Evolutionary conservation across 805 yeast genomes (phyloP).

Genomic region (Saturnispora galanensis): DNA sequence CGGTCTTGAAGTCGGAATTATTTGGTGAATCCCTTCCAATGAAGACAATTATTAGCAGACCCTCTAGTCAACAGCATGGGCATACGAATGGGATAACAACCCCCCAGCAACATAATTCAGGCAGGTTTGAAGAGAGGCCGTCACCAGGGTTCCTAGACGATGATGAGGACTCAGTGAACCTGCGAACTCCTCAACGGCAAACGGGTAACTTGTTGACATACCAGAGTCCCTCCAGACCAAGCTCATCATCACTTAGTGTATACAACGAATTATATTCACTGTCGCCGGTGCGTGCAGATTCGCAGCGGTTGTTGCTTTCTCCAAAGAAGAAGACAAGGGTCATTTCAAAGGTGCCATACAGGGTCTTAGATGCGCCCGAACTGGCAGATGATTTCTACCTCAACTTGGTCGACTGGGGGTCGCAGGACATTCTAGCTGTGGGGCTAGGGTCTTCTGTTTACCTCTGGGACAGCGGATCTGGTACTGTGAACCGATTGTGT

Average conservation of each 20-base stretch:
- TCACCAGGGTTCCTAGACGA: constrained; percentile 1
- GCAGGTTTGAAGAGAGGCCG: background rate
- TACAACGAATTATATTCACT: constrained; percentile 69
- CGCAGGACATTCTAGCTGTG: constrained; percentile 78
- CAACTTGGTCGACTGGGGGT: constrained; percentile 92
- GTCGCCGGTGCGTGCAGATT: constrained; percentile 83
- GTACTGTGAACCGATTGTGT: constrained; percentile 72
- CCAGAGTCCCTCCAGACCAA: constrained; percentile 61
- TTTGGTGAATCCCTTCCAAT: constrained; percentile 65
- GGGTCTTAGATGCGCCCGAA: constrained; percentile 94
- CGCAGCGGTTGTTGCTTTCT: constrained; percentile 66
- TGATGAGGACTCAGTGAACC: constrained; percentile 4
- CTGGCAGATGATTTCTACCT: constrained; percentile 88
- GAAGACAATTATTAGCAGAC: constrained; percentile 19
- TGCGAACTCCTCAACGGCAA: constrained; percentile 26
- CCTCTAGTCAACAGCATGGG: constrained; percentile 1
- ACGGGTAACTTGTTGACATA: constrained; percentile 59
- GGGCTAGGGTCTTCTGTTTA: constrained; percentile 85
- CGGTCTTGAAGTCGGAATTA: constrained; percentile 77
- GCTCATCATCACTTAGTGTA: constrained; percentile 47
- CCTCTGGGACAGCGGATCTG: constrained; percentile 81
- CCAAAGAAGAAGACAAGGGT: constrained; percentile 74
- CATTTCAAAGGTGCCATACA: constrained; percentile 78
- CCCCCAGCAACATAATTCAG: too few species aligned
- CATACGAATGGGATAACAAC: too few species aligned